Evolutionary conservation across 2,329 filamentous ascomycete genomes (phyloP), one percentile per base, ranked within the genome.

Genomic region (Amphichorda felina): DNA sequence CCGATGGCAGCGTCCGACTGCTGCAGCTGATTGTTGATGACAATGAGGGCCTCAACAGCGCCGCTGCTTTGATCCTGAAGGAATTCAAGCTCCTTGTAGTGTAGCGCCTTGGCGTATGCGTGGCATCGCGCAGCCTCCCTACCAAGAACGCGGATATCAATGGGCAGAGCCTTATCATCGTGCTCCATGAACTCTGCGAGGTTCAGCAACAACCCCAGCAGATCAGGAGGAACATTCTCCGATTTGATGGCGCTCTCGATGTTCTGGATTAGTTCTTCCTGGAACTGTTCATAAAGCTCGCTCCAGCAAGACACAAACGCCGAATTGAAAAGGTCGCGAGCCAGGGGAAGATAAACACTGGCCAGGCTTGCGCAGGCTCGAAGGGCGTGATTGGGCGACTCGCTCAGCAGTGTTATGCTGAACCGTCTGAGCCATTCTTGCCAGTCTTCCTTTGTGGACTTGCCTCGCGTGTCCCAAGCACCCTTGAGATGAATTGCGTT

Each of bases 141-240:
- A 22, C 93, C 93, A 9, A 98, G 71, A 8, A 91, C 87, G 33
- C 91, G 72, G 43, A 99, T 95, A 52, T 99, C 93, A 42, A 99
- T 98, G 2, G 91, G 91, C 35, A 99, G 65, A 11, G 93, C 89
- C 57, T 98, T 98, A 56, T 99, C 91, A 48, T 98, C 93, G 51
- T 98, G 91, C 54, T 99, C 91, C 91, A 99, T 99, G 56, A 98
- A 99, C 54, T 99, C 91, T 16, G 91, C 91, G 34, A 99, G 70
- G 50, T 98, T 98, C 33, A 99, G 75, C 19, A 99, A 68, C 34
- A 95, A 81, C 41, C 94, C 89, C 8, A 98, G 67, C 44, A 99
- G 81, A 56, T 99, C 93, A 0, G 93, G 91, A 0, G 91, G 89
- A 10, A 98, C 93, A 47, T 95, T 89, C 35, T 89, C 82, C 4